Evolutionary conservation across 805 yeast species (phyloP).

Genomic region (Starmerella ratchasimensis): DNA sequence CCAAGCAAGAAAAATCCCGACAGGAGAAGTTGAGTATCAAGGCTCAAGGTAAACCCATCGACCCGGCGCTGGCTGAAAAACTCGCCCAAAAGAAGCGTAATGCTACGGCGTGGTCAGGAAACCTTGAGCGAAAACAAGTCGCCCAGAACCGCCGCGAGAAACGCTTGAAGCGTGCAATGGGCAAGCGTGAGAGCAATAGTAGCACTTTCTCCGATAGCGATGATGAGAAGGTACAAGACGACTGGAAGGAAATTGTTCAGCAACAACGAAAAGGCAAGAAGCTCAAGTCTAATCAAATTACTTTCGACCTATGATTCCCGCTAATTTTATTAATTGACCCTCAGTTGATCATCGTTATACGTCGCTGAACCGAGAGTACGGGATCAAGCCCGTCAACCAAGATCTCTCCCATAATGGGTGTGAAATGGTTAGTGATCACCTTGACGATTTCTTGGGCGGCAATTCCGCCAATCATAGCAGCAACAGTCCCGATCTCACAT

Average conservation of each 20-base stretch:
- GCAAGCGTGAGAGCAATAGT: constrained; percentile 27
- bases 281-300: constrained; percentile 23
- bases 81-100: constrained; percentile 19
- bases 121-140: constrained; percentile 45
- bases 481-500: constrained; percentile 39
- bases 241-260: constrained; percentile 78
- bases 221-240: constrained; percentile 37
- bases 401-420: constrained; percentile 58
- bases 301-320: constrained; percentile 11
- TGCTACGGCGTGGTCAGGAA: constrained; percentile 72
- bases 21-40: constrained; percentile 40
- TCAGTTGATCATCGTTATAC: background rate
- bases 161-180: constrained; percentile 46
- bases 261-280: constrained; percentile 52
- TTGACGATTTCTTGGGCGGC: constrained; percentile 77
- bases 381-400: constrained; percentile 75
- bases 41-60: constrained; percentile 23
- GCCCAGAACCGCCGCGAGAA: constrained; percentile 54
- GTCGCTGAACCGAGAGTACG: background rate
- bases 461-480: constrained; percentile 70
- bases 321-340: background rate
- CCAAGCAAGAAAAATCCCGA: constrained; percentile 49
- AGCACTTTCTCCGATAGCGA: constrained; percentile 23
- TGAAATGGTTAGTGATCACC: constrained; percentile 59
- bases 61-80: constrained; percentile 16